Base-by-base conservation (phyloP, 768 basidiomycete genomes). In the Fibroporia radiculosa region DNA sequence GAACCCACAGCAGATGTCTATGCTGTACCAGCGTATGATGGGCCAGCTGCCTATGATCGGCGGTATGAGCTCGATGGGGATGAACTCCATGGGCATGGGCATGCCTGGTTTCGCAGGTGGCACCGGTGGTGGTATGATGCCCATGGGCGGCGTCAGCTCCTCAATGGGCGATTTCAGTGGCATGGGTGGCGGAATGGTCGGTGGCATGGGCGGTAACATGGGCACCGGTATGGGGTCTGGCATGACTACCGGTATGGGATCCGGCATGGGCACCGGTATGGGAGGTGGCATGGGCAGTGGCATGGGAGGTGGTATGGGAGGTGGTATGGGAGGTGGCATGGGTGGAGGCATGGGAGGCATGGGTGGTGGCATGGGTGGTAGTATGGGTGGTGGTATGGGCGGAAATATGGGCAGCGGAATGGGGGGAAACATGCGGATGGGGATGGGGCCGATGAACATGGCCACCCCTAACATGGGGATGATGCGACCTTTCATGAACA, bases 21-120 rank as follows among this genome's bases (percentile, higher is more conserved):
- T 85, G 50, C 78, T 96, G 45, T 97, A 95, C 65, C 90, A 91
- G 35, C 84, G 89, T 56, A 95, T 97, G 93, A 81, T 82, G 77
- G 60, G 62, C 41, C 57, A 58, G 39, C 37, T 39, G 10, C 54
- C 54, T 1, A 56, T 56, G 55, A 53, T 56, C 48, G 54, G 48
- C 32, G 19, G 48, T 24, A 51, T 44, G 18, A 35, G 43, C 11
- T 47, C 55, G 49, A 58, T 58, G 53, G 56, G 76, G 24, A 50
- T 54, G 53, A 31, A 43, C 52, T 72, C 73, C 2, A 74, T 71
- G 58, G 48, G 48, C 47, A 55, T 54, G 20, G 47, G 46, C 20
- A 49, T 51, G 50, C n/a, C n/a, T n/a, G n/a, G n/a, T n/a, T n/a
- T n/a, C n/a, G n/a, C n/a, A n/a, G n/a, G n/a, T n/a, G 36, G 36